Evolutionary conservation across 2,329 filamentous ascomycete species (phyloP), one percentile per base, ranked within the genome.

Genomic region (Diaporthe ilicicola): DNA sequence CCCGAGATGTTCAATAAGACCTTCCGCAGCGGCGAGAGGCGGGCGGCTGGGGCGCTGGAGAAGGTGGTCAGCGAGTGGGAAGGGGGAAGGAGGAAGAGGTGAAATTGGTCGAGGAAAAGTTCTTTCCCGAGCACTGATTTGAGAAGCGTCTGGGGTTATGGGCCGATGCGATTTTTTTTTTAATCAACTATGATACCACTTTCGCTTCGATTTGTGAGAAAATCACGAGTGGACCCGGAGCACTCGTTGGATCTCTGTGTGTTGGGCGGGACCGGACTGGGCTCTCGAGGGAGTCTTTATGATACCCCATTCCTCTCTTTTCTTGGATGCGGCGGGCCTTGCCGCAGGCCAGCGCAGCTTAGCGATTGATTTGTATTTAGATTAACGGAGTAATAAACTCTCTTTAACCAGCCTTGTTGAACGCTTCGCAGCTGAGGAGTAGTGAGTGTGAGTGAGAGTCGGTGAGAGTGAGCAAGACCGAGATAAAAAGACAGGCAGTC

Each of bases 1-100:
- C 90, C 91, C 17, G 82, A 83, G 70, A 80, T 89, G 34, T 93
- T 93, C 77, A 92, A 92, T 77, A 82, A 83, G 1, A 80, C 81
- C 0, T 90, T 94, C 77, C 84, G 89, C 71, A 85, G 82, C 78
- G 82, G 85, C 62, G 92, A 94, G 80, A 81, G 83, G 65, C 84
- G 83, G 76, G 91, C 91, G 0, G 84, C 86, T 15, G 84, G 80
- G 78, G 82, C 85, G 6, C 78, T 91, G 72, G 83, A 88, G 61
- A 81, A 79, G 42, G 86, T 88, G 15, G 76, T 91, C 29, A 81
- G 81, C 17, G 84, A 85, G 59, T 84, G 84, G 79, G 85, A 89
- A 27, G 78, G 79, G 2, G 79, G 70, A 73, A 86, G 79, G 82
- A 84, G 79, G 80, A 88, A 82, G 81, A 82, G 80, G 78, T 86